Conservation (phyloP, 345 rosid species). For the Cardiospermum halicacabum region DNA sequence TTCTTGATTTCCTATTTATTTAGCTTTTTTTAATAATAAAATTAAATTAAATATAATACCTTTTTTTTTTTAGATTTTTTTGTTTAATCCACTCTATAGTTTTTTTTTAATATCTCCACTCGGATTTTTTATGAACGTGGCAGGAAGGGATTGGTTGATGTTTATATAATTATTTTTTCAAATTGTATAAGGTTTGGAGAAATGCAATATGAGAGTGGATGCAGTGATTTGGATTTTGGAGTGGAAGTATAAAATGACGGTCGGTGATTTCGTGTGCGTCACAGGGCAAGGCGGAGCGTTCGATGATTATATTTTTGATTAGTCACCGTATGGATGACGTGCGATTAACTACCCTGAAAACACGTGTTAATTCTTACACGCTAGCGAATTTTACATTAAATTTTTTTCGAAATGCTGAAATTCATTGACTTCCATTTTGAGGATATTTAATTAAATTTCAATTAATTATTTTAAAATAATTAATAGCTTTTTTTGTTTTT, state of each 20-base stretch:
- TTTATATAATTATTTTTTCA: not conserved
- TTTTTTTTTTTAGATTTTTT: not conserved
- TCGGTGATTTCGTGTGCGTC: not conserved
- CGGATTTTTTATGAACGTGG: not conserved
- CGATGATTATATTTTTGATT: no score
- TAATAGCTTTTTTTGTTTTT: no score
- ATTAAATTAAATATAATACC: not conserved
- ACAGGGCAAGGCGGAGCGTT: not conserved
- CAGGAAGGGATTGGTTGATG: not conserved
- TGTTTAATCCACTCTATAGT: not conserved
- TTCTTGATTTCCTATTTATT: not conserved
- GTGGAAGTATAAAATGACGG: not conserved
- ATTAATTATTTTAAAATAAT: no score
- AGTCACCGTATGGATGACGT: no score
- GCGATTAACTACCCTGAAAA: no score
- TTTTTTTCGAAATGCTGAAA: no score
- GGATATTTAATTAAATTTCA: no score
- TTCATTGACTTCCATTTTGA: no score
- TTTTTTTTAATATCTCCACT: slow-evolving; percentile 8
- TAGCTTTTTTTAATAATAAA: no score
- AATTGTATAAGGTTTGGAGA: not conserved
- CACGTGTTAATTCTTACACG: no score
- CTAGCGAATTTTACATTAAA: no score
- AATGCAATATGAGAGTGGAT: not conserved
- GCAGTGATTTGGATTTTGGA: not conserved